A percentile compares a stretch with the other conserved stretches of the same genome.
Conservation (phyloP, 257 asterid species). For the Datura wrightii region DNA sequence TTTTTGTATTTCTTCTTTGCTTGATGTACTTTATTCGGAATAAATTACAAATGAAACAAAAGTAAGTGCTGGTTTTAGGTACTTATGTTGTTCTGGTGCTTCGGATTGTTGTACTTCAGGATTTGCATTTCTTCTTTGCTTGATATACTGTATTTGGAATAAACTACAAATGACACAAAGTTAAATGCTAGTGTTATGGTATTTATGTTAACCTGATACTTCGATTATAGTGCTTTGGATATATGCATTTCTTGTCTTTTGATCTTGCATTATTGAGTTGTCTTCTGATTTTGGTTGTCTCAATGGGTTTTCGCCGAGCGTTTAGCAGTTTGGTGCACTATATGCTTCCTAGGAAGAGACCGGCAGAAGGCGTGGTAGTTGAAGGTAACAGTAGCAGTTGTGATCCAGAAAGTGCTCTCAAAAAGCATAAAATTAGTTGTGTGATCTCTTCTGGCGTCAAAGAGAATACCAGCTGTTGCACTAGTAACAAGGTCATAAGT, state of each 20-base stretch:
- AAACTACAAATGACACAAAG: background rate
- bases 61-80: conserved; percentile 30
- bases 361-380: conserved; percentile 89
- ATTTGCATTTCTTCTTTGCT: background rate
- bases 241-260: conserved; percentile 31
- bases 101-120: background rate
- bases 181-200: conserved; percentile 32
- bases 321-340: conserved; percentile 79
- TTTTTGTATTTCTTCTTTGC: background rate
- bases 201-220: conserved; percentile 27
- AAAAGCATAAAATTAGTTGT: conserved; percentile 61
- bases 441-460: conserved; percentile 40
- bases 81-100: conserved; percentile 26
- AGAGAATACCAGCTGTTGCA: conserved; percentile 43
- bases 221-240: conserved; percentile 46
- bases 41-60: background rate
- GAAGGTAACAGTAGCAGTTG: conserved; percentile 43
- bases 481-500: conserved; percentile 39
- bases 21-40: conserved; percentile 20
- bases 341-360: conserved; percentile 99
- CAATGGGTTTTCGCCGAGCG: conserved; percentile 58
- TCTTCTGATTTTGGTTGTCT: conserved; percentile 51
- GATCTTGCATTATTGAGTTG: conserved; percentile 34
- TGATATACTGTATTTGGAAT: conserved; percentile 27
- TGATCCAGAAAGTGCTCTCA: conserved; percentile 50